phyloP scores from a whole-genome alignment of 2,329 filamentous ascomycete genomes.

The Colletotrichum nymphaeae region DNA sequence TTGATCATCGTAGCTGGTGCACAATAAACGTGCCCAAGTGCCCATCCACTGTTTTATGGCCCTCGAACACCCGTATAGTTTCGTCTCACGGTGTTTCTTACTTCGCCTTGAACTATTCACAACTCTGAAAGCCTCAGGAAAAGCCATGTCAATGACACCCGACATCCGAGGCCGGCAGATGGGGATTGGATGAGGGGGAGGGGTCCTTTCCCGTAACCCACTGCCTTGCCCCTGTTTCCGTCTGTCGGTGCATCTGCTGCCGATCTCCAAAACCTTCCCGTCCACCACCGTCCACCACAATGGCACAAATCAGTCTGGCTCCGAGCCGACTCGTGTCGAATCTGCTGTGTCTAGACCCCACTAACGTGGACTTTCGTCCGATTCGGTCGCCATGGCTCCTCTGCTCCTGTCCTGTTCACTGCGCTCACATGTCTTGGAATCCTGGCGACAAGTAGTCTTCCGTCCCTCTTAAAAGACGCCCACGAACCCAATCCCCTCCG shows the following conservation, averaged over 20 bases:
- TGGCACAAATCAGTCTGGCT: conserved; percentile 1
- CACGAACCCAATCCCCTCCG: conserved; percentile 4
- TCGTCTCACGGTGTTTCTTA: background rate
- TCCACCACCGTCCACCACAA: background rate
- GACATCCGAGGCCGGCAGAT: background rate
- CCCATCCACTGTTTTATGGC: too few species aligned
- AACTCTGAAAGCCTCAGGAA: background rate
- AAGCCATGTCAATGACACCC: background rate
- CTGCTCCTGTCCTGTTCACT: conserved; percentile 1
- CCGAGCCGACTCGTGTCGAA: background rate
- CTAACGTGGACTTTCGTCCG: conserved; percentile 12
- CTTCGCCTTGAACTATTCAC: background rate
- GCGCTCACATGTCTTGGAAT: conserved; percentile 21
- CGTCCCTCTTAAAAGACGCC: conserved; percentile 21
- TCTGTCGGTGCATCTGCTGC: conserved; percentile 30
- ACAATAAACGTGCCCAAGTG: too few species aligned
- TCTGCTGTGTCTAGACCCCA: conserved; percentile 8
- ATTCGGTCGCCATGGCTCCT: background rate
- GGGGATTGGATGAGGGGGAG: background rate
- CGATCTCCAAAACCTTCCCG: conserved; percentile 28
- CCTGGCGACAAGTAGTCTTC: background rate
- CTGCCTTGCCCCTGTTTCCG: conserved; percentile 4
- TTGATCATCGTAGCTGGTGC: too few species aligned
- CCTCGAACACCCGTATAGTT: too few species aligned
- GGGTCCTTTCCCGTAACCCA: background rate